phyloP scores from a whole-genome alignment of 352 stramenopile genomes.

The Blastocystis sp. region DNA sequence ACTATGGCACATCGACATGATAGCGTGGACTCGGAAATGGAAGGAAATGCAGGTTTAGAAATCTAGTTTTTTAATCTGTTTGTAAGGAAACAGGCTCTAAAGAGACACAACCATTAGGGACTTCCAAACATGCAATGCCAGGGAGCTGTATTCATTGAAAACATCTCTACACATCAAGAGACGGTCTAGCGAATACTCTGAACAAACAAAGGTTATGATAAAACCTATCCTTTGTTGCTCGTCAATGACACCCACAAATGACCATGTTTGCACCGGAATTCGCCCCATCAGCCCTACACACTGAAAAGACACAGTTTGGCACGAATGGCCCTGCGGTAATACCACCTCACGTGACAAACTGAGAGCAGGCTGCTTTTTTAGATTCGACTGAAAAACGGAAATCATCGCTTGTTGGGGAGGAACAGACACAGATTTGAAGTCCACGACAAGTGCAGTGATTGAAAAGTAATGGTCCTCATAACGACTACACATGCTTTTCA shows the following conservation, averaged over 20 bases:
- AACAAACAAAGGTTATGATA: background rate
- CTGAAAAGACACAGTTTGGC: background rate
- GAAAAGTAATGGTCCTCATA: background rate
- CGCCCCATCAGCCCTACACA: background rate
- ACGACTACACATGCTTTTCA: background rate
- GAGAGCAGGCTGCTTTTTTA: background rate
- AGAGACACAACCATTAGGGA: background rate
- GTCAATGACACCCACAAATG: background rate
- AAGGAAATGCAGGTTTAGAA: constrained; percentile 47
- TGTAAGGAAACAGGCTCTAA: background rate
- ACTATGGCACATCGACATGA: background rate
- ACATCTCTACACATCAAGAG: background rate
- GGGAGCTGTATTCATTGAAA: background rate
- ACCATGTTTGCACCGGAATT: background rate
- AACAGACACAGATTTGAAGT: background rate
- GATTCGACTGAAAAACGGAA: background rate
- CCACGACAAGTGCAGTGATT: background rate
- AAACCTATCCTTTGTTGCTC: background rate
- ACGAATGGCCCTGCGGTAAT: background rate
- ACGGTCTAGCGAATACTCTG: background rate
- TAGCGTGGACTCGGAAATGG: constrained; percentile 31
- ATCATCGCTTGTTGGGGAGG: background rate
- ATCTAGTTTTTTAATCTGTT: background rate
- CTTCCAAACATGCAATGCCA: background rate
- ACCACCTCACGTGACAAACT: background rate